Evolutionary conservation across 1,284 basidiomycete genomes (phyloP), one percentile per base, ranked within the genome.

Genomic region (Puccinia coronata): DNA sequence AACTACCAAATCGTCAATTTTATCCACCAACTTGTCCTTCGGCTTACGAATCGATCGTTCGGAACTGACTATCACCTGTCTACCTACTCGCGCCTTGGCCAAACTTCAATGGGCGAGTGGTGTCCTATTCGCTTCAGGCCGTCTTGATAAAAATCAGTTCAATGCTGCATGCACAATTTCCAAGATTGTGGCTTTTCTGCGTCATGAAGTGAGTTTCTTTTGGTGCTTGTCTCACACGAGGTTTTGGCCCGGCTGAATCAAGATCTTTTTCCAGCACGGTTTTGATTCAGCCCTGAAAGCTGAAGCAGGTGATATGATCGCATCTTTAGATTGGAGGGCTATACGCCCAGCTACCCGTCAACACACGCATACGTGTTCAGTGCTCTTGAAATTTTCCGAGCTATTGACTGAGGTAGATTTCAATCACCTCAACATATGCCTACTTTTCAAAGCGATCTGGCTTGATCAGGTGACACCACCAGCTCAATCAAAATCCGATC

Each of bases 361-460:
- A 20, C 72, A 74, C 36, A 74, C 72, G 25, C 72, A 74, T 12
- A 61, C 57, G 14, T 74, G 72, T 34, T 74, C 72, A 28, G 72
- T 61, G n/a, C 53, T 74, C 31, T 57, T 74, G n/a, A 74, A 74
- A 31, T 74, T 74, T 41, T 74, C 72, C 18, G 51, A 74, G 39
- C 53, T 74, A 39, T 61, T 47, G 57, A 74, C 72, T 14, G 72
- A 74, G 57, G 72, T 74, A 25, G 72, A 74, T 47, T 74, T 74
- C 72, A 74, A 61, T 74, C 72, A 74, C 23, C 57, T 74, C 25
- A 55, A 74, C n/a, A 74, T 74, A 6, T 74, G 53, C n/a, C 36
- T 74, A 28, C 72, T 74, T 20, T 74, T 74, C 39, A 74, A 74
- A 59, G 72, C 72, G n/a, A 74, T 74, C 41, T 74, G 72, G 72